A percentile compares a stretch with the other conserved stretches of the same genome.
phyloP scores from a whole-genome alignment of 176 grass and related monocot genomes.

The Carex kokanica region DNA sequence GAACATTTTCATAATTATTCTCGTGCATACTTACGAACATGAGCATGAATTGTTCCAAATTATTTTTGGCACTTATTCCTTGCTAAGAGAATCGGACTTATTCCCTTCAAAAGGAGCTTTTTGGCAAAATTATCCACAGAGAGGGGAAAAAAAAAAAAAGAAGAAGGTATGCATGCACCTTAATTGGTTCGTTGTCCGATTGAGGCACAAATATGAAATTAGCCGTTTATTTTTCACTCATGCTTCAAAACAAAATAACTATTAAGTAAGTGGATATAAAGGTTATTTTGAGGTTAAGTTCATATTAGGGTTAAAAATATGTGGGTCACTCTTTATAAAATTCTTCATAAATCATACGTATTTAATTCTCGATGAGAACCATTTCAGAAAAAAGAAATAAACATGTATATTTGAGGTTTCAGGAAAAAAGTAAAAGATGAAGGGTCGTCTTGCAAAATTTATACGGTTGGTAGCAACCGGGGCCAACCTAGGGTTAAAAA shows the following conservation, averaged over 20 bases:
- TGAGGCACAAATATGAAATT: not conserved
- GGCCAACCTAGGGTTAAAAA: constrained; percentile 17
- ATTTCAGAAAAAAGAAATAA: not conserved
- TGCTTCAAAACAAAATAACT: too few species aligned
- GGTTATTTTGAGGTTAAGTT: not conserved
- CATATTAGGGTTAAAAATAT: not conserved
- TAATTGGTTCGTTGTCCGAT: not conserved
- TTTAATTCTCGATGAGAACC: not conserved
- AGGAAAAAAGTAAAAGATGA: not conserved
- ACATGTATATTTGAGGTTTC: not conserved
- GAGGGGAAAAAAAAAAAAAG: not conserved
- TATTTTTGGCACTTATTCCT: not conserved
- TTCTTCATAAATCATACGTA: not conserved
- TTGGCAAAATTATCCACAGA: not conserved
- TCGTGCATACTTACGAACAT: too few species aligned
- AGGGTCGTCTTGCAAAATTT: not conserved
- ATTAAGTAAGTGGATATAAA: not conserved
- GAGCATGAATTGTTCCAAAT: too few species aligned
- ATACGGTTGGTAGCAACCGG: not conserved
- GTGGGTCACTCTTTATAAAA: not conserved
- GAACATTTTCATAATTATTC: too few species aligned
- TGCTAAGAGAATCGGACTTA: not conserved
- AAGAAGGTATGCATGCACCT: not conserved
- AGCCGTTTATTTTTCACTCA: too few species aligned
- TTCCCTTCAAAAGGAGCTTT: not conserved